phyloP scores from a whole-genome alignment of 768 basidiomycete species.

The Tephrocybe sp. region DNA sequence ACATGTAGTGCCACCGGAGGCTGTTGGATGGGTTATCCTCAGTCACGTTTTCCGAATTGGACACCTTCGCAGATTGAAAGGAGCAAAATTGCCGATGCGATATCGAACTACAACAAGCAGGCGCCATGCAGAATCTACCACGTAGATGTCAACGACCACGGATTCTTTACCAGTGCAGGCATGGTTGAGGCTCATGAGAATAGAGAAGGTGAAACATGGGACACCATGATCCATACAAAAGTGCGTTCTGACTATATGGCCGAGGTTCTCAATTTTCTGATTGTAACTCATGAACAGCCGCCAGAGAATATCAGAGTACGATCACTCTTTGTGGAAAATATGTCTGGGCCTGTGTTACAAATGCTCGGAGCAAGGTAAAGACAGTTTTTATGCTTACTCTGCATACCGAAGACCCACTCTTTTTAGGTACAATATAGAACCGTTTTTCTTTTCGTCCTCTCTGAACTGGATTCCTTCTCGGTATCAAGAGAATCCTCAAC shows the following conservation, averaged over 20 bases:
- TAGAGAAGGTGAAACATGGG: slow-evolving; percentile 36
- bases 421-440: slow-evolving; percentile 55
- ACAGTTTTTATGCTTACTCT: not conserved
- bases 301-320: slow-evolving; percentile 40
- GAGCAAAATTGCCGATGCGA: slow-evolving; percentile 38
- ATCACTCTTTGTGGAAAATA: slow-evolving; percentile 49
- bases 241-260: slow-evolving; percentile 28
- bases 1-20: slow-evolving; percentile 25
- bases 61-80: slow-evolving; percentile 41
- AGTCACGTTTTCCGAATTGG: slow-evolving; percentile 57
- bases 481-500: slow-evolving; percentile 48
- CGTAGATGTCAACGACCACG: slow-evolving; percentile 38
- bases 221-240: slow-evolving; percentile 24
- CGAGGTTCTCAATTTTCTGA: not conserved
- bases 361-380: slow-evolving; percentile 59
- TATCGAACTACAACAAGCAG: slow-evolving; percentile 27
- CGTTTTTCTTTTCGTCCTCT: slow-evolving; percentile 66
- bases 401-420: not conserved
- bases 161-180: slow-evolving; percentile 33
- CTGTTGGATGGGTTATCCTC: slow-evolving; percentile 42
- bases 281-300: slow-evolving; percentile 21
- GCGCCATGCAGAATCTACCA: slow-evolving; percentile 31
- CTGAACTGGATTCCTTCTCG: slow-evolving; percentile 68
- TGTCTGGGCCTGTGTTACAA: slow-evolving; percentile 51
- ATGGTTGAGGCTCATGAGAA: slow-evolving; percentile 19